Conservation (phyloP, 2,329 filamentous ascomycete species). For the Beauveria sp. region DNA sequence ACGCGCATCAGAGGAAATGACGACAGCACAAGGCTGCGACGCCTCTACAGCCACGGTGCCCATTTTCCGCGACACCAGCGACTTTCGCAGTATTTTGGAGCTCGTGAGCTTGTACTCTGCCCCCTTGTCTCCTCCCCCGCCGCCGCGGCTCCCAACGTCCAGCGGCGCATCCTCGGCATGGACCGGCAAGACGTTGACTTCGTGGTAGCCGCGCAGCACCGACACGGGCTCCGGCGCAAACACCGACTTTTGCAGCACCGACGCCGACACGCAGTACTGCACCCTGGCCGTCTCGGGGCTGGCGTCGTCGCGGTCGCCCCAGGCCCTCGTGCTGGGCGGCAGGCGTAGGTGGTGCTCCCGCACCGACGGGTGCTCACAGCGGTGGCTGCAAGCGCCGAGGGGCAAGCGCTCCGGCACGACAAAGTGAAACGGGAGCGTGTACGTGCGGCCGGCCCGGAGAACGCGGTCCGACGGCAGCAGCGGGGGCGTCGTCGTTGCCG, state of each 20-base stretch:
- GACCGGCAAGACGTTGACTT: neutral
- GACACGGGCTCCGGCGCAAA: neutral
- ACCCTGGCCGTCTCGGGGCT: slow-evolving; percentile 1
- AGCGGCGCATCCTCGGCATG: neutral
- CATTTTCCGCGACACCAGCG: neutral
- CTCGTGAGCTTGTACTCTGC: neutral
- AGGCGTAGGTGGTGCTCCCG: slow-evolving; percentile 4
- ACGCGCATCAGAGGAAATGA: neutral
- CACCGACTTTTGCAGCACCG: neutral
- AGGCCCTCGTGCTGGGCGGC: neutral
- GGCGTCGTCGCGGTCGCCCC: slow-evolving; percentile 3
- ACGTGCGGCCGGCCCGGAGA: neutral
- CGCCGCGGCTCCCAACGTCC: neutral
- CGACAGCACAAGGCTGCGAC: neutral
- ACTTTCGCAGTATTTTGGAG: neutral
- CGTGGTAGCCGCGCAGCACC: neutral
- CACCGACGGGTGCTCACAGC: neutral
- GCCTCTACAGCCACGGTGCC: neutral
- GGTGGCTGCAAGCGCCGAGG: neutral
- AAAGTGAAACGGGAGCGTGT: slow-evolving; percentile 3
- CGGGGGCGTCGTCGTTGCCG: no score
- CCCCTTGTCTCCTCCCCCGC: neutral
- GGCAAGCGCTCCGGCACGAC: neutral
- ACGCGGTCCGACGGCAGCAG: neutral
- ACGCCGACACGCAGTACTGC: neutral